These are phyloP conservation scores for Dalbergia cochinchinensis DNA, from an alignment of 306 rosid species.

Conservation along the genomic window DNA sequence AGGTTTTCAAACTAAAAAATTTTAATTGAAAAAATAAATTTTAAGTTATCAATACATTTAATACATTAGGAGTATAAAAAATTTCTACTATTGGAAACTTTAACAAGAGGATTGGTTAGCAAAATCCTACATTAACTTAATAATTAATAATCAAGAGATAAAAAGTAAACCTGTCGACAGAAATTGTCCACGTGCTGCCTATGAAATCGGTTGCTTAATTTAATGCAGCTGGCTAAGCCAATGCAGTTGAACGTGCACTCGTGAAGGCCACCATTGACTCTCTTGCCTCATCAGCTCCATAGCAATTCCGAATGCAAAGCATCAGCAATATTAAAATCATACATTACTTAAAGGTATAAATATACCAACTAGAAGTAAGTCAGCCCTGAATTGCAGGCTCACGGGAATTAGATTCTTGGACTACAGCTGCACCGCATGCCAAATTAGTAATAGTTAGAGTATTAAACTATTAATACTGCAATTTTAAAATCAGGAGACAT, in stretches of 20 bases:
- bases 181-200: slow-evolving; percentile 52
- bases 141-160: not conserved
- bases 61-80: too few relatives aligned
- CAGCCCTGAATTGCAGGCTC: slow-evolving; percentile 53
- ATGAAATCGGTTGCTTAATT: slow-evolving; percentile 50
- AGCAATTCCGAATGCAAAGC: slow-evolving; percentile 47
- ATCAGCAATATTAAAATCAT: slow-evolving; percentile 1
- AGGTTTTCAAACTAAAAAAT: too few relatives aligned
- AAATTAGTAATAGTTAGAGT: not conserved
- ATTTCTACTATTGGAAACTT: too few relatives aligned
- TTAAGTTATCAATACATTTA: too few relatives aligned
- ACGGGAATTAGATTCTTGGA: slow-evolving; percentile 55
- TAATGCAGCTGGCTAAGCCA: slow-evolving; percentile 53
- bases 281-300: slow-evolving; percentile 52
- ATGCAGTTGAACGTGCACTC: slow-evolving; percentile 49
- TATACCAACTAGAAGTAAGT: too few relatives aligned
- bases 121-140: too few relatives aligned
- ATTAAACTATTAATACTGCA: not conserved
- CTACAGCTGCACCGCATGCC: slow-evolving; percentile 56
- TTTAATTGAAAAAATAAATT: too few relatives aligned
- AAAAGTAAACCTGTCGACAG: slow-evolving; percentile 45
- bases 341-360: too few relatives aligned
- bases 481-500: not conserved
- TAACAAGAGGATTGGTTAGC: too few relatives aligned
- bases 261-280: slow-evolving; percentile 50